These are phyloP conservation scores for Mediolabrus comicus DNA, from an alignment of 108 stramenopile species.

Conservation along the genomic window DNA sequence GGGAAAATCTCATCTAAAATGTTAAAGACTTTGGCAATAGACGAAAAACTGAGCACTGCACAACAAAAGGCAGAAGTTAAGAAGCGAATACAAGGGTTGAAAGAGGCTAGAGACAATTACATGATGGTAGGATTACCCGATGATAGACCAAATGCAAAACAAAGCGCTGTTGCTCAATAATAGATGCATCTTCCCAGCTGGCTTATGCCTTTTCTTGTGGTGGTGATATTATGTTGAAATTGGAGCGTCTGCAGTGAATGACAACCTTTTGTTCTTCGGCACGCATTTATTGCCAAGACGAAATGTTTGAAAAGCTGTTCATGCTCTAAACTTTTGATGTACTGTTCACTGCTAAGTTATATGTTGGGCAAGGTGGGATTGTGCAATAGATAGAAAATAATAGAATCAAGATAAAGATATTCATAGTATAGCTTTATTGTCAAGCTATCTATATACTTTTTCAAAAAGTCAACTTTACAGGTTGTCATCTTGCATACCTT, in stretches of 20 bases:
- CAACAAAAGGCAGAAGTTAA: constrained; percentile 1
- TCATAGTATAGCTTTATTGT: constrained; percentile 1
- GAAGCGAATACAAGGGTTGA: constrained; percentile 12
- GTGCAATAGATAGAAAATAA: too few relatives aligned
- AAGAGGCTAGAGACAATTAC: constrained; percentile 24
- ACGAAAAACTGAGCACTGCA: neutral
- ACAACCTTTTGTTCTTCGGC: constrained; percentile 3
- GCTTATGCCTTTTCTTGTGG: too few relatives aligned
- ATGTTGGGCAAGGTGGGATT: too few relatives aligned
- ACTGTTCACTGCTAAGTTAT: neutral
- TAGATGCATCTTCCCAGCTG: neutral
- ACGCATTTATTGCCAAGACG: neutral
- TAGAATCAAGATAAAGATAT: neutral
- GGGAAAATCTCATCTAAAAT: neutral
- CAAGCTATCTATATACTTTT: constrained; percentile 2
- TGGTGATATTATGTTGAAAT: too few relatives aligned
- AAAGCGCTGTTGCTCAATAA: too few relatives aligned
- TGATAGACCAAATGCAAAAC: neutral
- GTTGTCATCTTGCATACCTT: neutral
- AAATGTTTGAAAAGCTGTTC: constrained; percentile 8
- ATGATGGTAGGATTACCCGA: constrained; percentile 21
- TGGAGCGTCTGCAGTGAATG: constrained; percentile 5
- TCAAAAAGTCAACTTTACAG: neutral
- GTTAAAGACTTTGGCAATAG: neutral
- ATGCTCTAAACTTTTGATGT: too few relatives aligned